Evolutionary conservation across 1,139 yeast genomes (phyloP).

Genomic region (Magnusiomyces sp.): DNA sequence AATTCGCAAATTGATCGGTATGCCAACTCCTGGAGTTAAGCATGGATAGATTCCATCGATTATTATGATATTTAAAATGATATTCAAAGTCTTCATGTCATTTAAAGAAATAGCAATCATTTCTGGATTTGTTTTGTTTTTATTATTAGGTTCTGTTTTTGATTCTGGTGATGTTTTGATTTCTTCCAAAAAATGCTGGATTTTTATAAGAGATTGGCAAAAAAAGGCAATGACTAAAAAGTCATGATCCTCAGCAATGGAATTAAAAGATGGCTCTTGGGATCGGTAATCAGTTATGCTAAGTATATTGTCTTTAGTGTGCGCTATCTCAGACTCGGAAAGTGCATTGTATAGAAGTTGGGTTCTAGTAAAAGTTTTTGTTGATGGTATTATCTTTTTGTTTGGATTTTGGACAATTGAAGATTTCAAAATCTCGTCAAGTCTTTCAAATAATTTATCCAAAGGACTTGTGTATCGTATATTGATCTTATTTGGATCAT

Average conservation of each 20-base stretch:
- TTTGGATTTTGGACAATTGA: not conserved
- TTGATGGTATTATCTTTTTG: not conserved
- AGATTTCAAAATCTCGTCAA: constrained; percentile 3
- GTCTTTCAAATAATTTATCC: constrained; percentile 10
- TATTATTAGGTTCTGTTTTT: not conserved
- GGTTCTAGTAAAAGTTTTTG: not conserved
- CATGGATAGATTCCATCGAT: constrained; percentile 66
- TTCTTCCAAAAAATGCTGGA: constrained; percentile 2
- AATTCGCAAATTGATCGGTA: constrained; percentile 54
- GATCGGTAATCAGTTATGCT: no score
- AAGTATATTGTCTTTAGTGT: constrained; percentile 3
- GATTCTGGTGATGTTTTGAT: constrained; percentile 3
- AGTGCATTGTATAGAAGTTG: not conserved
- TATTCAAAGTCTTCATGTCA: constrained; percentile 69
- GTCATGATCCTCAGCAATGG: no score
- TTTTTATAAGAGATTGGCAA: constrained; percentile 4
- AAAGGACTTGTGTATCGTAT: constrained; percentile 10
- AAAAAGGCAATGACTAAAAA: constrained; percentile 5
- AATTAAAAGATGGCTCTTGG: no score
- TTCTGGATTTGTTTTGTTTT: no score
- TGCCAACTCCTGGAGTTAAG: constrained; percentile 48
- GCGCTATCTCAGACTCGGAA: not conserved
- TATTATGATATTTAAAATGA: constrained; percentile 53
- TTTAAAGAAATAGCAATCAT: constrained; percentile 64
- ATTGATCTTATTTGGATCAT: not conserved